Base-by-base conservation (phyloP, 2,329 filamentous ascomycete species). In the Arachnopeziza araneosa region DNA sequence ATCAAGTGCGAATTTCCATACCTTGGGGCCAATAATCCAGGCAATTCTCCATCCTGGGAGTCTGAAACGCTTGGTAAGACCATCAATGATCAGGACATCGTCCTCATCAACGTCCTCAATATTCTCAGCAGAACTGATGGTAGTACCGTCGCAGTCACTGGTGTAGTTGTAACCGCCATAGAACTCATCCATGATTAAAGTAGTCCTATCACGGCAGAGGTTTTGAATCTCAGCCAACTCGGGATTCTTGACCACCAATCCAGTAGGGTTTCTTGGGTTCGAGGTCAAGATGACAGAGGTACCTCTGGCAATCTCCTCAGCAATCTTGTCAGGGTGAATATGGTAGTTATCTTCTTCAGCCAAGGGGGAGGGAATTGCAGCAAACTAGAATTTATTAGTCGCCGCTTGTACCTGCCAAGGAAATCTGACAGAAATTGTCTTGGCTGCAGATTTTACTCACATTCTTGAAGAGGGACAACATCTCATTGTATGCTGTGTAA, bases 161-260 rank as follows among this genome's bases (percentile, higher is more conserved):
- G 91, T 96, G 79, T 98, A 98, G 78, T 96, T 96, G 81, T 97
- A 98, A 23, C 93, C 91, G 12, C 87, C 87, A 78, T 98, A 98
- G 80, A 98, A 98, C 76, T 98, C 93, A 72, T 98, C 93, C 77
- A 93, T 91, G 74, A 98, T 93, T 59, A 98, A 80, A 0, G 93
- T 98, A 2, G 92, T 92, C 58, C 92, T 86, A 67, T 92, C 90
- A 71, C 92, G 87, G 79, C 92, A 96, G 69, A 96, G 88, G 71
- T 96, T 90, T 75, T 98, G 93, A 69, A 97, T 96, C 76, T 93
- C 84, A 21, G 89, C 87, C 64, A 98, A 80, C 75, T 96, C 90
- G 0, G 91, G 89, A 73, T 93, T 92, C 69, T 83, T 83, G 24
- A 97, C 86, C 64, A 97, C 91, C 65, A 91, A 86, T 54, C 93